phyloP scores from a whole-genome alignment of 1,284 basidiomycete species.

The Jaminaea rosea region DNA sequence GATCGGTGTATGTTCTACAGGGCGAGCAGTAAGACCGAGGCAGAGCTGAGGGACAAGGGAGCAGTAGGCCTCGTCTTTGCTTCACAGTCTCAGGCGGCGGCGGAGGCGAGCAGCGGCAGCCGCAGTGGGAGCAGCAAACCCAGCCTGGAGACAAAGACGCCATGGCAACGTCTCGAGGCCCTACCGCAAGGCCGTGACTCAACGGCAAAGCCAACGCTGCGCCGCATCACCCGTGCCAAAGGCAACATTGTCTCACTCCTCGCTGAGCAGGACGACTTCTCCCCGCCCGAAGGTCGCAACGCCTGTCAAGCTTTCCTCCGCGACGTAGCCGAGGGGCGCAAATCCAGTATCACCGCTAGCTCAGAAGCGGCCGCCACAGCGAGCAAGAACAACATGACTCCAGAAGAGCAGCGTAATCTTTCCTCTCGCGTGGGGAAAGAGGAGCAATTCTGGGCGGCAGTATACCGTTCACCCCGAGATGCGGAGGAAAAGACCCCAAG shows the following conservation, averaged over 20 bases:
- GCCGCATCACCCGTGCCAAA: neutral
- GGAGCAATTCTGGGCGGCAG: neutral
- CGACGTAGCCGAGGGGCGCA: neutral
- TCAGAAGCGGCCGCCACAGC: neutral
- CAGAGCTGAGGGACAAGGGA: neutral
- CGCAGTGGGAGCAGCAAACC: neutral
- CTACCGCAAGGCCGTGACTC: too few species aligned
- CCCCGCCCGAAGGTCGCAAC: neutral
- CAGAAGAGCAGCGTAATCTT: neutral
- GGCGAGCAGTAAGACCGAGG: neutral
- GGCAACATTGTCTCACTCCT: neutral
- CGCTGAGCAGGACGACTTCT: too few species aligned
- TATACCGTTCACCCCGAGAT: neutral
- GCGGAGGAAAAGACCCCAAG: neutral
- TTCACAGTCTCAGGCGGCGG: too few species aligned
- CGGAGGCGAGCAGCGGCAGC: neutral
- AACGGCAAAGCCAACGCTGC: neutral
- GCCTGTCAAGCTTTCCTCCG: neutral
- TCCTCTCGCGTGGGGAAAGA: neutral
- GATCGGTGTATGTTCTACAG: neutral
- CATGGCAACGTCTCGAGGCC: neutral
- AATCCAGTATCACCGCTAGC: neutral
- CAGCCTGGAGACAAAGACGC: neutral
- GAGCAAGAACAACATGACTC: neutral
- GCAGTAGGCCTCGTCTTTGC: neutral